These are phyloP conservation scores for Lachnellula suecica DNA, from an alignment of 2,329 filamentous ascomycete genomes.

Conservation along the genomic window DNA sequence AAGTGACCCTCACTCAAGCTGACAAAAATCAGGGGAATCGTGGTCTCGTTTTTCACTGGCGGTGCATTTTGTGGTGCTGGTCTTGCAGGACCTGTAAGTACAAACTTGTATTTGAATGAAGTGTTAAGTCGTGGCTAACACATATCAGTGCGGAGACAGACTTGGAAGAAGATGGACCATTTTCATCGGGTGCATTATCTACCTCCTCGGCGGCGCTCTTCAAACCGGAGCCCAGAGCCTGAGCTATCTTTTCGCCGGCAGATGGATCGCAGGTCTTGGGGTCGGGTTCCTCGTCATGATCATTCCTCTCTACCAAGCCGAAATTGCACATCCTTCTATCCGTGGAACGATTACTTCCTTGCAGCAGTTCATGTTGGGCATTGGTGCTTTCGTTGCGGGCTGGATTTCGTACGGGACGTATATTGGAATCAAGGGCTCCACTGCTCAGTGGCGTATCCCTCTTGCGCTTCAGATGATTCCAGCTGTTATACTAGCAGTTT, in stretches of 20 bases:
- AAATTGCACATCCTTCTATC: slow-evolving; percentile 76
- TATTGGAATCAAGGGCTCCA: slow-evolving; percentile 29
- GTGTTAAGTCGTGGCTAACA: not conserved
- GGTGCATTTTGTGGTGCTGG: slow-evolving; percentile 62
- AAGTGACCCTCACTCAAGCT: not conserved
- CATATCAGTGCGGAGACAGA: slow-evolving; percentile 49
- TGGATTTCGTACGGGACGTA: slow-evolving; percentile 69
- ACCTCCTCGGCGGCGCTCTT: slow-evolving; percentile 69
- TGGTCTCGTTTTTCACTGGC: slow-evolving; percentile 76
- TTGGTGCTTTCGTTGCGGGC: slow-evolving; percentile 69
- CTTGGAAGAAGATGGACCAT: slow-evolving; percentile 73
- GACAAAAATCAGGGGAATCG: slow-evolving; percentile 56
- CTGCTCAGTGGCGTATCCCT: slow-evolving; percentile 33
- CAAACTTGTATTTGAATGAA: not conserved
- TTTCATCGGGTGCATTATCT: slow-evolving; percentile 67
- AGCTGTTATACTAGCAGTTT: slow-evolving; percentile 47
- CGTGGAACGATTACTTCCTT: slow-evolving; percentile 70
- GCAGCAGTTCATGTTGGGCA: slow-evolving; percentile 81
- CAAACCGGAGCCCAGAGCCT: slow-evolving; percentile 66
- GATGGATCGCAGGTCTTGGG: slow-evolving; percentile 66
- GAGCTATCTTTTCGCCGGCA: slow-evolving; percentile 66
- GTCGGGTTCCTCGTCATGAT: slow-evolving; percentile 46
- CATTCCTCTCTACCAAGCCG: slow-evolving; percentile 67
- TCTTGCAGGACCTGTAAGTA: slow-evolving; percentile 25
- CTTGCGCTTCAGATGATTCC: slow-evolving; percentile 59